Evolutionary conservation across 163 green algal genomes (phyloP).

Genomic region (Scenedesmus sp.): DNA sequence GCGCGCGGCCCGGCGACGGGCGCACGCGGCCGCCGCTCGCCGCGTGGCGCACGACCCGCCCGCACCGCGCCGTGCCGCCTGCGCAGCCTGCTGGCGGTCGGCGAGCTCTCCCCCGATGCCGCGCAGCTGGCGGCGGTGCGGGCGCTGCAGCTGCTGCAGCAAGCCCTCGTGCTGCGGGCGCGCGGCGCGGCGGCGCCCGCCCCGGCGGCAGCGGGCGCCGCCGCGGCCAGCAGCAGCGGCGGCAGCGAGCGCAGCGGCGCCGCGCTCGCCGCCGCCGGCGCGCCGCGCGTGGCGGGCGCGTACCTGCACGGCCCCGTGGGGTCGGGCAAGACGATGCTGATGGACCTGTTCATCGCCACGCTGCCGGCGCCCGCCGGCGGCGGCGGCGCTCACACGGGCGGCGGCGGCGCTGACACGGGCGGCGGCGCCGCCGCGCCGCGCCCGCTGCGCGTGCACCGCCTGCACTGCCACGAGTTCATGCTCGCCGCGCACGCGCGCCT

Average conservation of each 20-base stretch:
- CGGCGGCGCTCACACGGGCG: neutral
- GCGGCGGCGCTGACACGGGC: constrained; percentile 20
- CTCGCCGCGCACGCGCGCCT: constrained; percentile 83
- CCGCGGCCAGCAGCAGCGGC: neutral
- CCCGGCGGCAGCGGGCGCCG: neutral
- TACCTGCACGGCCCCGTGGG: constrained; percentile 78
- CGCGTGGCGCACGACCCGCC: too few species aligned
- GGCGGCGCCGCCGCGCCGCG: neutral
- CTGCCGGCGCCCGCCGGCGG: constrained; percentile 13
- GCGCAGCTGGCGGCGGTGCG: constrained; percentile 49
- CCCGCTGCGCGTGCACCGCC: constrained; percentile 60
- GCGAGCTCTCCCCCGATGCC: constrained; percentile 39
- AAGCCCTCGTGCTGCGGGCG: constrained; percentile 8
- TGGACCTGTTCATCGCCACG: constrained; percentile 81
- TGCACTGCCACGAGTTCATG: constrained; percentile 98
- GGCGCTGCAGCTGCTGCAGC: constrained; percentile 49
- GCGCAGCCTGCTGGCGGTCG: constrained; percentile 37
- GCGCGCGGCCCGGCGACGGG: too few species aligned
- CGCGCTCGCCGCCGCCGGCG: neutral
- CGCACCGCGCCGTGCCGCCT: too few species aligned
- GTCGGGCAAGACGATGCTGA: constrained; percentile 78
- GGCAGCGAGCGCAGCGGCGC: neutral
- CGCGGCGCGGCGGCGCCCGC: neutral
- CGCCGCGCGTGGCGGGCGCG: constrained; percentile 46
- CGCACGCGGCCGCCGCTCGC: too few species aligned